phyloP scores from a whole-genome alignment of 495 filamentous ascomycete species.

The Cenococcum geophilum region DNA sequence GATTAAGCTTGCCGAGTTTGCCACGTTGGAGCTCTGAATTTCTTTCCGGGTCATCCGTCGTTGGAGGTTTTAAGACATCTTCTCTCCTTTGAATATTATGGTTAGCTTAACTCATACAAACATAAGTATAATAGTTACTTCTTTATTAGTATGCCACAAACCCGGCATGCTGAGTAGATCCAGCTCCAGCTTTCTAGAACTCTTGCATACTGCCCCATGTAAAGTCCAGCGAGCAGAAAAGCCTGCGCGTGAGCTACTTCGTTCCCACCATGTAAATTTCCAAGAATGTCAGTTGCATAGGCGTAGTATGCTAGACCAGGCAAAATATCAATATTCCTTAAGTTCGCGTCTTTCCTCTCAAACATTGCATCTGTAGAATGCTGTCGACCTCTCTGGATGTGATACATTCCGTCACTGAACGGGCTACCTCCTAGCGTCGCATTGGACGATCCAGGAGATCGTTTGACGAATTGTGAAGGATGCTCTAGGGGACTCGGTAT shows the following conservation, averaged over 20 bases:
- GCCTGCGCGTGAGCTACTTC: constrained; percentile 77
- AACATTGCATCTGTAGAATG: constrained; percentile 1
- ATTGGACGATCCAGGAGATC: constrained; percentile 19
- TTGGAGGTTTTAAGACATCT: neutral
- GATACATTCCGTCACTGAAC: constrained; percentile 4
- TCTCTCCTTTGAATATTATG: neutral
- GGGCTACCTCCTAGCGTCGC: constrained; percentile 10
- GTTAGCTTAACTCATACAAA: neutral
- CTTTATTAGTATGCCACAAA: constrained; percentile 70
- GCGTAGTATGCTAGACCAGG: constrained; percentile 86
- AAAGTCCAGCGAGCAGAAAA: constrained; percentile 80
- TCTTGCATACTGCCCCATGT: constrained; percentile 78
- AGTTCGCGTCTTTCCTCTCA: constrained; percentile 7
- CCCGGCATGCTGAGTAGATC: constrained; percentile 72
- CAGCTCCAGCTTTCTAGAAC: constrained; percentile 86
- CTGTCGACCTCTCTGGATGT: constrained; percentile 61
- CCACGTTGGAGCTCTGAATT: no score
- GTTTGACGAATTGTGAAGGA: constrained; percentile 14
- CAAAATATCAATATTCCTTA: constrained; percentile 73
- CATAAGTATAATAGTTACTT: constrained; percentile 45
- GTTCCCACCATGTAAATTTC: constrained; percentile 68
- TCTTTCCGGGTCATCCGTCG: no score
- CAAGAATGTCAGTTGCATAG: constrained; percentile 80
- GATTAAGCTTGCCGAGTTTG: constrained; percentile 36
- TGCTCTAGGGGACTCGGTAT: constrained; percentile 21